These are phyloP conservation scores for Domatiomyces globalis DNA, from an alignment of 2,329 filamentous ascomycete species.

Conservation along the genomic window DNA sequence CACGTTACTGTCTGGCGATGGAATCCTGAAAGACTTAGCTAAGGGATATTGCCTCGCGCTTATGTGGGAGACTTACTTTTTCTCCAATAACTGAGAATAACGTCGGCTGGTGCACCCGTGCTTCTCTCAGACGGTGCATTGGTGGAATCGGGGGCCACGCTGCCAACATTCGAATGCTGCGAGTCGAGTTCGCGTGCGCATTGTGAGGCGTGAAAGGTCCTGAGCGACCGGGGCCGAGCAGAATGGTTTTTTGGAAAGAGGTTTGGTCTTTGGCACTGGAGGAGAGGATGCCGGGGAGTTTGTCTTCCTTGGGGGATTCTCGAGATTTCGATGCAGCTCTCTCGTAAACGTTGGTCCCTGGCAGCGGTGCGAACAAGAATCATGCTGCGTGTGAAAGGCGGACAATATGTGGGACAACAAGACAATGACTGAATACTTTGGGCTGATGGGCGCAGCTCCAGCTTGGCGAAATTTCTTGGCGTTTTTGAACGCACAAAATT, in stretches of 20 bases:
- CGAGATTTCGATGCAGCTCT: slow-evolving; percentile 27
- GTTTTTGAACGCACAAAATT: slow-evolving; percentile 7
- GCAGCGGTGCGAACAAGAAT: slow-evolving; percentile 2
- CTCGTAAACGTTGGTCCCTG: slow-evolving; percentile 17
- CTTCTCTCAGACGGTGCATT: not conserved
- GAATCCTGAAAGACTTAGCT: not conserved
- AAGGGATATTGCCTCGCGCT: not conserved
- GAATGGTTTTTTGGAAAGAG: not conserved
- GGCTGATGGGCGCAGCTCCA: slow-evolving; percentile 5
- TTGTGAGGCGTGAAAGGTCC: not conserved
- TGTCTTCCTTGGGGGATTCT: slow-evolving; percentile 19
- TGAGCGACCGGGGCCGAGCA: not conserved
- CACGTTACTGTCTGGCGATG: not conserved
- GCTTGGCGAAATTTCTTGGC: not conserved
- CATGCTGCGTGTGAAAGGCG: slow-evolving; percentile 1
- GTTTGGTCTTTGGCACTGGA: not conserved
- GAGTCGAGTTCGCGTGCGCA: not conserved
- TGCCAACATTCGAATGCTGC: not conserved
- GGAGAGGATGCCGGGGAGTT: not conserved
- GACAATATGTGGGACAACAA: not conserved
- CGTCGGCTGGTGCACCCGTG: not conserved
- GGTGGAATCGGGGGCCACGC: not conserved
- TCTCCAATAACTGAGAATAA: not conserved
- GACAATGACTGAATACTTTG: not conserved
- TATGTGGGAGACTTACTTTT: not conserved